Percentiles rank a stretch among this genome's conserved stretches.
Evolutionary conservation across 176 grass and related monocot genomes (phyloP).

Genomic region (Bromus sterilis): DNA sequence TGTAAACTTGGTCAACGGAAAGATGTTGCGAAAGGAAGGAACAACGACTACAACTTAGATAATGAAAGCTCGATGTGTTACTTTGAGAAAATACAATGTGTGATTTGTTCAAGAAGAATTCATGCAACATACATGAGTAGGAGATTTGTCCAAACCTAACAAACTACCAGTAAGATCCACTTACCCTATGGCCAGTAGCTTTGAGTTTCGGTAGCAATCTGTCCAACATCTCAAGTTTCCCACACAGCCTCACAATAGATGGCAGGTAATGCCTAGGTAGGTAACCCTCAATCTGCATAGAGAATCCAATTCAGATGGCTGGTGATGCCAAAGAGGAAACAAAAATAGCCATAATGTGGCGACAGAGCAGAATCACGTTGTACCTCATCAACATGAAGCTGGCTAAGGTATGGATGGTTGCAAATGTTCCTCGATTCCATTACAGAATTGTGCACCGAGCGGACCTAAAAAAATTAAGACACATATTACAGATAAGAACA

Average conservation of each 20-base stretch:
- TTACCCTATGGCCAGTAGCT: constrained; percentile 89
- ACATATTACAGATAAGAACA: constrained; percentile 4
- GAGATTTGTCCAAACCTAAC: not conserved
- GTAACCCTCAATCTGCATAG: constrained; percentile 73
- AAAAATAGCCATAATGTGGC: constrained; percentile 3
- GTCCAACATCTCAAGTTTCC: constrained; percentile 99
- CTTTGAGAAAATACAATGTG: not conserved
- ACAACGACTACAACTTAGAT: constrained; percentile 1
- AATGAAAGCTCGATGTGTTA: not conserved
- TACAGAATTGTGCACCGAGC: constrained; percentile 92
- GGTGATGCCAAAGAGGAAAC: not conserved
- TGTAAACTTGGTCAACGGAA: not conserved
- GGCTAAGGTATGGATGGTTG: constrained; percentile 98
- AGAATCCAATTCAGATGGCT: constrained; percentile 24
- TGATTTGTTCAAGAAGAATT: not conserved
- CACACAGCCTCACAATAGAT: constrained; percentile 79
- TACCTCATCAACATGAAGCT: constrained; percentile 92
- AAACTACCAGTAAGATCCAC: not conserved
- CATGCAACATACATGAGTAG: not conserved
- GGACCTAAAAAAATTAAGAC: constrained; percentile 45
- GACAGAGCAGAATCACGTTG: constrained; percentile 10
- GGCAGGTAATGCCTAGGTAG: constrained; percentile 94
- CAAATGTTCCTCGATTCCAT: constrained; percentile 99
- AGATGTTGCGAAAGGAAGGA: constrained; percentile 13
- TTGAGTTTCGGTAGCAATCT: constrained; percentile 93